Conservation (phyloP, 345 rosid species). For the Populus alba region DNA sequence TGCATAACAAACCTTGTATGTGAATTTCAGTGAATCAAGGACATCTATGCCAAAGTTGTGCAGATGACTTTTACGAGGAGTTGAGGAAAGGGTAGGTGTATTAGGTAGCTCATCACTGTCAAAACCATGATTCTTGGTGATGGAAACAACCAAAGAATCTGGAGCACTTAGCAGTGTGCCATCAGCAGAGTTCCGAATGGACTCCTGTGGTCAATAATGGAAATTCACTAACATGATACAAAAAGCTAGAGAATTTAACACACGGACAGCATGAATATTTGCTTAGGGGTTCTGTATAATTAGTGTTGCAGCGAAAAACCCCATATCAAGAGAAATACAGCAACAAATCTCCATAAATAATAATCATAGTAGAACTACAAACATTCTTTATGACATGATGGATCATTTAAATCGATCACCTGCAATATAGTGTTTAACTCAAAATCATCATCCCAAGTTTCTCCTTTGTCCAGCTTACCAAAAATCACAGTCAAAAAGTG, state of each 20-base stretch:
- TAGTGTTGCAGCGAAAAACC: neutral
- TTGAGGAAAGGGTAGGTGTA: constrained; percentile 38
- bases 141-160: constrained; percentile 74
- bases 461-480: constrained; percentile 80
- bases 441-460: constrained; percentile 89
- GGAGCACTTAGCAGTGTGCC: constrained; percentile 72
- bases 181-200: constrained; percentile 92
- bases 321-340: constrained; percentile 4
- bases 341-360: neutral
- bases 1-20: constrained; percentile 61
- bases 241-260: constrained; percentile 8
- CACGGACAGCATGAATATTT: neutral
- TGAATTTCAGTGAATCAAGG: constrained; percentile 73
- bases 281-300: neutral
- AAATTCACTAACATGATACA: neutral
- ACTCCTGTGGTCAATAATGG: constrained; percentile 56
- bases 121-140: constrained; percentile 46
- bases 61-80: constrained; percentile 45
- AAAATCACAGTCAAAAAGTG: constrained; percentile 82
- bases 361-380: no score
- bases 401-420: constrained; percentile 36
- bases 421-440: constrained; percentile 84
- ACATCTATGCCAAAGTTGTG: constrained; percentile 69
- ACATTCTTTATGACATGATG: no score
- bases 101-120: constrained; percentile 57